Conservation (phyloP, 805 yeast genomes). For the Wickerhamiella brachini region DNA sequence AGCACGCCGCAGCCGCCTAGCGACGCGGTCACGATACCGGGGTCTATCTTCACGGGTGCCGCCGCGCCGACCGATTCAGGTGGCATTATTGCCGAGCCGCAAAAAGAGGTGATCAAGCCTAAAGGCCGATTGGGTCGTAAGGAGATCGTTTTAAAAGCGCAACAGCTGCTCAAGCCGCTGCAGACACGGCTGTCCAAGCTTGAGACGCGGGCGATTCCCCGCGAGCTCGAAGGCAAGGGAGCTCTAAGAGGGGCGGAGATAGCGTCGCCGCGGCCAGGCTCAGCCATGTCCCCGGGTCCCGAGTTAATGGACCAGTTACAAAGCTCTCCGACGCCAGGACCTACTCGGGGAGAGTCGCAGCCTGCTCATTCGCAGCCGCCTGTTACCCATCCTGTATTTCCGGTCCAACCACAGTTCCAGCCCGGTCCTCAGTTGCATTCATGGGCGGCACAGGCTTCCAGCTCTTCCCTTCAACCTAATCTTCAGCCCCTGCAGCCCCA, state of each 20-base stretch:
- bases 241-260: neutral
- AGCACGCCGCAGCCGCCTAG: neutral
- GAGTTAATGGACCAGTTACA: too few relatives aligned
- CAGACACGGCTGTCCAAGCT: slow-evolving; percentile 10
- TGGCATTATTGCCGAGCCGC: neutral
- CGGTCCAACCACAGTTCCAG: too few relatives aligned
- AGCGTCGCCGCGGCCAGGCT: neutral
- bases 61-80: neutral
- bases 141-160: slow-evolving; percentile 15
- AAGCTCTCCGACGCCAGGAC: too few relatives aligned
- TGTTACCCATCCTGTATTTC: too few relatives aligned
- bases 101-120: neutral
- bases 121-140: slow-evolving; percentile 8
- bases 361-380: too few relatives aligned
- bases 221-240: neutral
- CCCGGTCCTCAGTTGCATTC: too few relatives aligned
- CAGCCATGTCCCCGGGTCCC: neutral
- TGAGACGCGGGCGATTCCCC: slow-evolving; percentile 9
- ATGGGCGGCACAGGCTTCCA: too few relatives aligned
- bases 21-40: neutral
- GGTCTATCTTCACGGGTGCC: neutral
- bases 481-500: neutral
- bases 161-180: slow-evolving; percentile 12
- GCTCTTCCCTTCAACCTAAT: neutral
- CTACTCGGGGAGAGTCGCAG: too few relatives aligned